Conservation (phyloP, 352 stramenopile genomes). For the Globisporangium middletonii region DNA sequence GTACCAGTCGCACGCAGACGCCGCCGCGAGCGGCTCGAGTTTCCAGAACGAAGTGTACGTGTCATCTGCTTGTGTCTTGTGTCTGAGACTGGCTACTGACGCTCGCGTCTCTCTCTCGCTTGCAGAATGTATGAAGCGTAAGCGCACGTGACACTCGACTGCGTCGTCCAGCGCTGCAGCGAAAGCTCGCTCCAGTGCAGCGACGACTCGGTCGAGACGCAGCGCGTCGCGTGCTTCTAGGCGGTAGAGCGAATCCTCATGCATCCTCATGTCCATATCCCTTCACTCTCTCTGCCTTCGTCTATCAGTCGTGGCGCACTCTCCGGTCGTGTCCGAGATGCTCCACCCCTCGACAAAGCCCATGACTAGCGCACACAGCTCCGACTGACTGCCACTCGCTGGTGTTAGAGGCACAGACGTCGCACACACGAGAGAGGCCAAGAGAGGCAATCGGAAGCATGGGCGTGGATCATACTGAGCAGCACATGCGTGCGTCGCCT, state of each 20-base stretch:
- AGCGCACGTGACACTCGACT: not conserved
- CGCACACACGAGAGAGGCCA: no score
- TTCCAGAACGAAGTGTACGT: slow-evolving; percentile 90
- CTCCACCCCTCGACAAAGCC: no score
- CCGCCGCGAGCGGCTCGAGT: slow-evolving; percentile 82
- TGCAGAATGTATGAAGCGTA: slow-evolving; percentile 84
- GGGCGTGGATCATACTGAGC: no score
- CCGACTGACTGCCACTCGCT: no score
- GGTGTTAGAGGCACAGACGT: no score
- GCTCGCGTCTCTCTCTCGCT: not conserved
- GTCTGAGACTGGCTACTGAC: not conserved
- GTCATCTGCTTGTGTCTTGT: not conserved
- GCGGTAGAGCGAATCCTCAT: slow-evolving; percentile 17
- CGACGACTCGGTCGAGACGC: not conserved
- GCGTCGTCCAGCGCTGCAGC: not conserved
- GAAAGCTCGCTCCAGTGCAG: no score
- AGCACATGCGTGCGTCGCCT: not conserved
- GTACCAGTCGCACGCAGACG: slow-evolving; percentile 85
- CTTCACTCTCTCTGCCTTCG: not conserved
- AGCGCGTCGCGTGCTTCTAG: slow-evolving; percentile 5
- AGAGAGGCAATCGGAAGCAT: no score
- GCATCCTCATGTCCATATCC: slow-evolving; percentile 3
- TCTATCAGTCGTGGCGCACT: not conserved
- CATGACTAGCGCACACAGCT: no score
- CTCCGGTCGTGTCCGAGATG: not conserved